Percentiles rank a stretch among this genome's conserved stretches.
phyloP scores from a whole-genome alignment of 2,329 filamentous ascomycete species.

The Exserohilum rostratum region DNA sequence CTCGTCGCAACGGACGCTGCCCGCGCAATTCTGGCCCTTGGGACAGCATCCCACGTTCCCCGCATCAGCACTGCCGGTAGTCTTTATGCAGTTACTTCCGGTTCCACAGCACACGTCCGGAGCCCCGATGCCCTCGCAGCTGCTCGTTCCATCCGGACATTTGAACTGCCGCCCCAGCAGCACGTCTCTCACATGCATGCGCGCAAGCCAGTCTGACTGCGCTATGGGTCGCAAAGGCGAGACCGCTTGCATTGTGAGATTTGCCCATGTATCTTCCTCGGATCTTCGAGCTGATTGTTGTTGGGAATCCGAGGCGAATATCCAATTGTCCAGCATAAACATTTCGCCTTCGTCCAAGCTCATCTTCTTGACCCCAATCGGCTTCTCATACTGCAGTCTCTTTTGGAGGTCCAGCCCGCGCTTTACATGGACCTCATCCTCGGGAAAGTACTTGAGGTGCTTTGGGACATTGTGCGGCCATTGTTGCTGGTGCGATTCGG shows the following conservation, averaged over 20 bases:
- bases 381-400: conserved; percentile 51
- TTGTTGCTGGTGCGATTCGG: conserved; percentile 36
- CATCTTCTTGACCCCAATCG: conserved; percentile 75
- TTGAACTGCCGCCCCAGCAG: conserved; percentile 63
- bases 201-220: conserved; percentile 45
- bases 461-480: conserved; percentile 56
- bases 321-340: conserved; percentile 72
- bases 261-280: conserved; percentile 19
- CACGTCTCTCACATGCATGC: conserved; percentile 41
- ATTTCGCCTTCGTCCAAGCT: conserved; percentile 72
- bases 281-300: conserved; percentile 8
- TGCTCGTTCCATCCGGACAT: conserved; percentile 70
- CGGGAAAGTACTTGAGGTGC: conserved; percentile 55
- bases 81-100: conserved; percentile 67
- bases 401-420: conserved; percentile 50
- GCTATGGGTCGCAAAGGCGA: conserved; percentile 38
- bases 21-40: conserved; percentile 66
- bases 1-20: conserved; percentile 66
- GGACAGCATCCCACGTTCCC: conserved; percentile 80
- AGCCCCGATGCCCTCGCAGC: conserved; percentile 68
- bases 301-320: conserved; percentile 47
- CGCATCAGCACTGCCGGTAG: conserved; percentile 58
- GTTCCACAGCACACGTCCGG: conserved; percentile 75
- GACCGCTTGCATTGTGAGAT: conserved; percentile 28
- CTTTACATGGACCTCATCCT: conserved; percentile 53